Percentiles rank a stretch among this genome's conserved stretches.
Conservation (phyloP, 2,329 filamentous ascomycete genomes). For the Colletotrichum sp. region DNA sequence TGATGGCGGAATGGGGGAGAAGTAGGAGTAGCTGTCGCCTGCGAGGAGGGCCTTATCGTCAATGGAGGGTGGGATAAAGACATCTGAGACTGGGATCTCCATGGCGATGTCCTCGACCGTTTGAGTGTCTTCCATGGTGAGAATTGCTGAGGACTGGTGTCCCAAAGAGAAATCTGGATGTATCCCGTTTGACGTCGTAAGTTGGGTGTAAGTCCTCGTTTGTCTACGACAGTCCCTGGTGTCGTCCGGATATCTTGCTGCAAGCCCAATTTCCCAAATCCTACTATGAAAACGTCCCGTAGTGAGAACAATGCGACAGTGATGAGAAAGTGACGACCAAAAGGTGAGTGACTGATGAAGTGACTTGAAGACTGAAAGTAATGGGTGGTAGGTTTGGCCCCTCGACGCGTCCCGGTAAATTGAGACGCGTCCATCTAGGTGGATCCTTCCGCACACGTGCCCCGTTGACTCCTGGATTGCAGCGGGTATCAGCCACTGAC, state of each 20-base stretch:
- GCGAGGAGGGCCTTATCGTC: constrained; percentile 59
- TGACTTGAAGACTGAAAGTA: background rate
- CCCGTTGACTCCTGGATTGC: background rate
- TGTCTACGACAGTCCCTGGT: background rate
- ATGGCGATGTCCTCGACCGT: constrained; percentile 37
- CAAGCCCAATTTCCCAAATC: background rate
- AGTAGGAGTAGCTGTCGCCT: constrained; percentile 74
- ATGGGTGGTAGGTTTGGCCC: background rate
- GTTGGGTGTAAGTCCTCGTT: background rate
- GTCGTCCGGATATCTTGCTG: background rate
- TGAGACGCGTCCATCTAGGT: constrained; percentile 20
- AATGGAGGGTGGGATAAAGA: constrained; percentile 75
- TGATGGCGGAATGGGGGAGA: constrained; percentile 69
- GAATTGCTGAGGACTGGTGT: background rate
- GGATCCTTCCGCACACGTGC: background rate
- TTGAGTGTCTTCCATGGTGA: constrained; percentile 44
- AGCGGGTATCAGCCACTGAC: constrained; percentile 5
- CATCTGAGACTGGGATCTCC: constrained; percentile 35
- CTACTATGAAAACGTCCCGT: background rate
- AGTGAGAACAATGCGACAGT: background rate
- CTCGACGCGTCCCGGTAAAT: constrained; percentile 26
- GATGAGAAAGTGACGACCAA: background rate
- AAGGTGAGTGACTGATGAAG: background rate
- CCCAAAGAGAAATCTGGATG: background rate
- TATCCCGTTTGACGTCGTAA: background rate